Evolutionary conservation across 2,329 filamentous ascomycete genomes (phyloP).

Genomic region (Colletotrichum sp.): DNA sequence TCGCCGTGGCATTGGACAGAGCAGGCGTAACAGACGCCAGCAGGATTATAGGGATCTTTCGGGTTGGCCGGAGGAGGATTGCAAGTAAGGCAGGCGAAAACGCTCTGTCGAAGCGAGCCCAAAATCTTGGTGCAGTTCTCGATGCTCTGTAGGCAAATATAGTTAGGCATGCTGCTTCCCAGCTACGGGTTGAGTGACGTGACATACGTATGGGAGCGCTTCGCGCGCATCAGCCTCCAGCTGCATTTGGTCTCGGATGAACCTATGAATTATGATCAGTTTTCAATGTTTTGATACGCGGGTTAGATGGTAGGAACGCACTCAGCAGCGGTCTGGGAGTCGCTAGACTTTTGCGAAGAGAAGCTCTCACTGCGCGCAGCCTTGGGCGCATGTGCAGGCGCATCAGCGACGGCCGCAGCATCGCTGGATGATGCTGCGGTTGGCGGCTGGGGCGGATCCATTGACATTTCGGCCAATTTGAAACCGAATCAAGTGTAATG

Average conservation of each 20-base stretch:
- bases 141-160: conserved; percentile 69
- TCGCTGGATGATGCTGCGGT: conserved; percentile 28
- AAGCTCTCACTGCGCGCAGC: conserved; percentile 60
- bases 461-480: conserved; percentile 31
- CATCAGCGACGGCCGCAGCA: conserved; percentile 22
- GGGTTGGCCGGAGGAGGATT: conserved; percentile 75
- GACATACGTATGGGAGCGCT: conserved; percentile 86
- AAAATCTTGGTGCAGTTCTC: conserved; percentile 92
- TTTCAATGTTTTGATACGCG: background rate
- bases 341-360: conserved; percentile 62
- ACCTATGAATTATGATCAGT: conserved; percentile 52
- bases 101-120: conserved; percentile 82
- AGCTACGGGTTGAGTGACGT: background rate
- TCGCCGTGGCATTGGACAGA: conserved; percentile 97
- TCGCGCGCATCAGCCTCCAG: conserved; percentile 96
- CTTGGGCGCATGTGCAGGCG: conserved; percentile 18
- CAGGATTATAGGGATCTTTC: conserved; percentile 69
- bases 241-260: conserved; percentile 86
- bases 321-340: conserved; percentile 77
- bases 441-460: conserved; percentile 40
- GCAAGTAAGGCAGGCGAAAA: conserved; percentile 95
- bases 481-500: background rate
- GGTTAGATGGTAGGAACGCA: conserved; percentile 33
- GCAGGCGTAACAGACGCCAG: conserved; percentile 94
- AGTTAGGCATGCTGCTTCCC: background rate